A percentile compares a stretch with the other conserved stretches of the same genome.
These are phyloP conservation scores for Volvox africanus DNA, from an alignment of 139 green algal genomes.

Conservation along the genomic window DNA sequence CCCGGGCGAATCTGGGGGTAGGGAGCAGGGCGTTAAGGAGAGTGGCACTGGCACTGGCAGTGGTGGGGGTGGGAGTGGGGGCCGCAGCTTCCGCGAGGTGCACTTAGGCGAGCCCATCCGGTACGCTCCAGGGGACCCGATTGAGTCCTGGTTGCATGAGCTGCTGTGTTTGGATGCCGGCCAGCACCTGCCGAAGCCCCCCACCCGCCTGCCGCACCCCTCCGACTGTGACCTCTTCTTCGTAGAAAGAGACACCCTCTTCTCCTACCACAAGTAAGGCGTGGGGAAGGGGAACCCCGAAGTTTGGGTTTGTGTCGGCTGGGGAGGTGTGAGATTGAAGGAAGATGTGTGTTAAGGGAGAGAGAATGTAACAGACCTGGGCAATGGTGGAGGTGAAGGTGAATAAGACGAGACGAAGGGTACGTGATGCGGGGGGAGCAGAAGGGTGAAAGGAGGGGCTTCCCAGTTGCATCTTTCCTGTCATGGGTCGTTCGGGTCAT, in stretches of 20 bases:
- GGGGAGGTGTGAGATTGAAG: no score
- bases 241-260: slow-evolving; percentile 97
- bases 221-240: slow-evolving; percentile 97
- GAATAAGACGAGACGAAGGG: background rate
- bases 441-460: background rate
- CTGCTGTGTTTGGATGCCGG: slow-evolving; percentile 96
- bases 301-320: no score
- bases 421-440: background rate
- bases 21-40: slow-evolving; percentile 18
- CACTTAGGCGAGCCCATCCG: slow-evolving; percentile 92
- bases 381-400: no score
- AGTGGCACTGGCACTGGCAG: slow-evolving; percentile 13
- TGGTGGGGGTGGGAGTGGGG: slow-evolving; percentile 15
- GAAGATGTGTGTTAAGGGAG: no score
- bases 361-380: no score
- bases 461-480: no score
- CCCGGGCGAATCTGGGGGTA: background rate
- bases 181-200: slow-evolving; percentile 81
- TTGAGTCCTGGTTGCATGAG: slow-evolving; percentile 95
- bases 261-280: slow-evolving; percentile 91
- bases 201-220: slow-evolving; percentile 88
- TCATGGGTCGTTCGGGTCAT: no score
- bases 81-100: slow-evolving; percentile 93
- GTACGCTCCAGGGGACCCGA: slow-evolving; percentile 90
- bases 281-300: background rate